Conservation (phyloP, 2,329 filamentous ascomycete genomes). For the Endoconidiophora polonica region DNA sequence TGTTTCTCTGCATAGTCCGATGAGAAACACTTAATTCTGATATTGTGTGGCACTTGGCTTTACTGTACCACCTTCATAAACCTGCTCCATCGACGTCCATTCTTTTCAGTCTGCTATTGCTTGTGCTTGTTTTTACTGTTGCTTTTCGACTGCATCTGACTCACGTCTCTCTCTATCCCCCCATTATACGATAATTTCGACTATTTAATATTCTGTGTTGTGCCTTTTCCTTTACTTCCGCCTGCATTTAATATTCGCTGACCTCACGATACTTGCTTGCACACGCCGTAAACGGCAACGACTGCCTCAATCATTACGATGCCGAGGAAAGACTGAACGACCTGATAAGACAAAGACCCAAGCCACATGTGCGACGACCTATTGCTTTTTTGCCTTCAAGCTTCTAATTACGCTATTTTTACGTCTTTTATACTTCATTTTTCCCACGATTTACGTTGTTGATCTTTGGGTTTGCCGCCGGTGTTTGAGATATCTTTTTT, state of each 20-base stretch:
- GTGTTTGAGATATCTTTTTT: neutral
- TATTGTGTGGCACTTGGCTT: too few species aligned
- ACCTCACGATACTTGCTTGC: too few species aligned
- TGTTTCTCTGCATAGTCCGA: neutral
- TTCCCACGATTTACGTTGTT: neutral
- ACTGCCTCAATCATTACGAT: too few species aligned
- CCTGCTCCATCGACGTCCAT: constrained; percentile 9
- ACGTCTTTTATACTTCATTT: neutral
- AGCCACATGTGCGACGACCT: neutral
- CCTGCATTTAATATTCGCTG: neutral
- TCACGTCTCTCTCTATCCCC: too few species aligned
- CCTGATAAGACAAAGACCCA: too few species aligned
- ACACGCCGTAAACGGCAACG: too few species aligned
- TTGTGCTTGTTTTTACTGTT: neutral
- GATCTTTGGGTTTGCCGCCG: neutral
- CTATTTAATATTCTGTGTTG: neutral
- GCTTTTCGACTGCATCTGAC: too few species aligned
- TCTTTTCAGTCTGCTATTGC: constrained; percentile 7
- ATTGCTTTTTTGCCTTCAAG: neutral
- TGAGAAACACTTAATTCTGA: too few species aligned
- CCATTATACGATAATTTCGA: too few species aligned
- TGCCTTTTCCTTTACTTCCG: neutral
- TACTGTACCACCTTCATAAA: too few species aligned
- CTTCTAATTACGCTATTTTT: neutral
- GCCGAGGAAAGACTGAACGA: too few species aligned